phyloP scores from a whole-genome alignment of 2,329 filamentous ascomycete species.

The Incumbomyces lentus region DNA sequence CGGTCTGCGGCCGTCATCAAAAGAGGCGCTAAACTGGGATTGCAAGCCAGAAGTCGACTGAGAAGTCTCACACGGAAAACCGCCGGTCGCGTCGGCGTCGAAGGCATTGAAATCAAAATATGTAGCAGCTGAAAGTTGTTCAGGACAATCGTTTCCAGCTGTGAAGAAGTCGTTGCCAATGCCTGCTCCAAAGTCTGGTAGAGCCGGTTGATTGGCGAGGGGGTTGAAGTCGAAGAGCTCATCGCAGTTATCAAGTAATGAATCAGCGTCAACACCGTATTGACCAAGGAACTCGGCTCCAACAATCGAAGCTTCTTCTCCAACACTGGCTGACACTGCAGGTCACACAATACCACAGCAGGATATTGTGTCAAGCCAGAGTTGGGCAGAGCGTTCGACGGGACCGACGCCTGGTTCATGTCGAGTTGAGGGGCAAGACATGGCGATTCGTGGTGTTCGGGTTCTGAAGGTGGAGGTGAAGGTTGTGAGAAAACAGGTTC shows the following conservation, averaged over 20 bases:
- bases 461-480: constrained; percentile 4
- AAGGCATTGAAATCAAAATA: constrained; percentile 46
- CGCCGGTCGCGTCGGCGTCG: constrained; percentile 31
- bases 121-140: constrained; percentile 41
- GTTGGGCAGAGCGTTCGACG: constrained; percentile 20
- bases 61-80: constrained; percentile 41
- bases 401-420: constrained; percentile 14
- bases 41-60: constrained; percentile 41
- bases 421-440: constrained; percentile 17
- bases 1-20: constrained; percentile 44
- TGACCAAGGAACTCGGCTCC: constrained; percentile 33
- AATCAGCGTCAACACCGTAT: constrained; percentile 53
- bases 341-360: constrained; percentile 99
- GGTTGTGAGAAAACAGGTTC: constrained; percentile 1
- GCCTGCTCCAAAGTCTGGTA: constrained; percentile 65
- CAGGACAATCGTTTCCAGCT: constrained; percentile 33
- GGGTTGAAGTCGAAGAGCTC: constrained; percentile 51
- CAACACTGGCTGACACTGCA: constrained; percentile 93
- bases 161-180: constrained; percentile 60
- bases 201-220: constrained; percentile 56
- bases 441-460: constrained; percentile 17
- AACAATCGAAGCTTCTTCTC: constrained; percentile 37
- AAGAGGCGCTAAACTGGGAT: constrained; percentile 45
- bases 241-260: constrained; percentile 59
- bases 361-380: constrained; percentile 99